phyloP scores from a whole-genome alignment of 352 stramenopile species.

The Phytophthora citrophthora region DNA sequence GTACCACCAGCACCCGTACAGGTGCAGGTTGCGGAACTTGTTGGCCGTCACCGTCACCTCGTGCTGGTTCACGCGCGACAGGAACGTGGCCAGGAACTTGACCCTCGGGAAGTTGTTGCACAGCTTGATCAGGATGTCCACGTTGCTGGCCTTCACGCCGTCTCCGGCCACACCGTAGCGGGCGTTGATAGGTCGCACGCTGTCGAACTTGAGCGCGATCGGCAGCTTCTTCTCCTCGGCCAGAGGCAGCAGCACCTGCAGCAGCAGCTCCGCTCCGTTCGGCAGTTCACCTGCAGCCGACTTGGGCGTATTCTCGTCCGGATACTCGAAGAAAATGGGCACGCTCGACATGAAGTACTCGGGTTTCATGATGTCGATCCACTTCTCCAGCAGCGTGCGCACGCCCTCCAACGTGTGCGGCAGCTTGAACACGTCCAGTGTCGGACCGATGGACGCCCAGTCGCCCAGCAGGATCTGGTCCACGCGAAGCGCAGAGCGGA shows the following conservation, averaged over 20 bases:
- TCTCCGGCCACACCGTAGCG: conserved; percentile 84
- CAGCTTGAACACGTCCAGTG: conserved; percentile 58
- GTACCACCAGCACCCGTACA: conserved; percentile 97
- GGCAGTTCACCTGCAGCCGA: conserved; percentile 29
- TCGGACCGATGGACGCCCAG: conserved; percentile 70
- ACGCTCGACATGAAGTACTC: conserved; percentile 96
- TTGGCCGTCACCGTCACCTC: conserved; percentile 93
- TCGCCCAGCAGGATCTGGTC: conserved; percentile 92
- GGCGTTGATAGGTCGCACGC: conserved; percentile 90
- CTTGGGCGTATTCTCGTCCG: conserved; percentile 28
- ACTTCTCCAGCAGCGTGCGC: conserved; percentile 85
- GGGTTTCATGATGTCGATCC: conserved; percentile 92
- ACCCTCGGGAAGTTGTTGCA: conserved; percentile 90
- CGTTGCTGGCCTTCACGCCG: conserved; percentile 91
- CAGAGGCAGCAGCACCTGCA: conserved; percentile 90
- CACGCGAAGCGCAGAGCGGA: conserved; percentile 91
- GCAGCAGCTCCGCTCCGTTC: conserved; percentile 69
- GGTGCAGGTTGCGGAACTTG: conserved; percentile 95
- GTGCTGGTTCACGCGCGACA: conserved; percentile 94
- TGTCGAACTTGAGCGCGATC: conserved; percentile 95
- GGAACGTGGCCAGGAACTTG: conserved; percentile 95
- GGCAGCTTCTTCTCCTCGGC: conserved; percentile 90
- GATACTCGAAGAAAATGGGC: conserved; percentile 88
- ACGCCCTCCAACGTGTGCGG: conserved; percentile 82
- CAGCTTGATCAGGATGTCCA: conserved; percentile 86